These are phyloP conservation scores for Vigna nakashimae DNA, from an alignment of 306 rosid species.

Conservation along the genomic window DNA sequence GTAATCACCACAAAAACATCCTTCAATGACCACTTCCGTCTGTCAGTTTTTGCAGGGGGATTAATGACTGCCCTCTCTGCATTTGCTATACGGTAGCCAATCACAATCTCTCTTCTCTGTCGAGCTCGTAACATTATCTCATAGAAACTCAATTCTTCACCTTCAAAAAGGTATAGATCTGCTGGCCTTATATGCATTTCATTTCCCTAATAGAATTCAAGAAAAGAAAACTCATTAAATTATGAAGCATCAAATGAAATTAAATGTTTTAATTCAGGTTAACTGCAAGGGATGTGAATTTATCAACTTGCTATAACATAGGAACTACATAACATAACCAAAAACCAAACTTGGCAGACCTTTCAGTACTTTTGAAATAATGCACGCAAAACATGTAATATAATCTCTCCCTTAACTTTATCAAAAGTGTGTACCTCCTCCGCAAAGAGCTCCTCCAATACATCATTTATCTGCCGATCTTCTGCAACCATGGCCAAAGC, in stretches of 20 bases:
- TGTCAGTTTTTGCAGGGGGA: conserved; percentile 69
- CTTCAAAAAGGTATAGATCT: conserved; percentile 73
- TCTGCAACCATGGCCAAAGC: conserved; percentile 96
- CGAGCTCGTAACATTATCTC: conserved; percentile 79
- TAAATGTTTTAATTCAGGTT: neutral
- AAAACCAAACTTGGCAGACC: neutral
- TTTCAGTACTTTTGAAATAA: conserved; percentile 3
- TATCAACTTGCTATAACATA: conserved; percentile 30
- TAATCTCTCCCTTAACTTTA: conserved; percentile 13
- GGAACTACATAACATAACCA: conserved; percentile 26
- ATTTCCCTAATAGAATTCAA: conserved; percentile 65
- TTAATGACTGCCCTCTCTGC: conserved; percentile 89
- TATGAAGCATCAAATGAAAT: conserved; percentile 13
- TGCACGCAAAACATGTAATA: conserved; percentile 37
- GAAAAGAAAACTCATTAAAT: conserved; percentile 17
- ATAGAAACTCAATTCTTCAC: conserved; percentile 82
- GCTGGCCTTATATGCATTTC: conserved; percentile 90
- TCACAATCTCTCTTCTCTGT: conserved; percentile 82
- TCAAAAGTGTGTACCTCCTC: conserved; percentile 71
- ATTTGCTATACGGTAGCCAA: conserved; percentile 69
- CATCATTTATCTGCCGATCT: conserved; percentile 90
- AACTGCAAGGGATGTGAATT: conserved; percentile 19
- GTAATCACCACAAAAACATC: conserved; percentile 88
- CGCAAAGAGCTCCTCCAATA: conserved; percentile 88
- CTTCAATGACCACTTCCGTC: conserved; percentile 73